Conservation (phyloP, 148 eudicot species). For the Spergularia marina region DNA sequence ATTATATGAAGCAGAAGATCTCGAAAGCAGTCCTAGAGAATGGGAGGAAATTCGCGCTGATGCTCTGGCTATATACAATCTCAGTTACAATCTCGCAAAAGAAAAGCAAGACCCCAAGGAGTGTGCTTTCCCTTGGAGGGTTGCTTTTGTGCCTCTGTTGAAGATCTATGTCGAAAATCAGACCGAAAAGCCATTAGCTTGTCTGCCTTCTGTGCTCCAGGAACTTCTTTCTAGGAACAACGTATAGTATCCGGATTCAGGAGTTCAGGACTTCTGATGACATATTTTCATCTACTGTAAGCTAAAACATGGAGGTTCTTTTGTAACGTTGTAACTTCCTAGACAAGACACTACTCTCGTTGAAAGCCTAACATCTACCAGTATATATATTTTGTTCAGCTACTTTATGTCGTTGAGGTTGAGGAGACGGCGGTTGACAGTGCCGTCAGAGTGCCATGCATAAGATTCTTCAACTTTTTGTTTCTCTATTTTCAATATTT, state of each 20-base stretch:
- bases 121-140: slow-evolving; percentile 67
- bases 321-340: no score
- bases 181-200: background rate
- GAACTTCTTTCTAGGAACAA: background rate
- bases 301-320: no score
- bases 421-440: slow-evolving; percentile 39
- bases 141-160: slow-evolving; percentile 38
- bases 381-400: no score
- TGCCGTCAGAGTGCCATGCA: slow-evolving; percentile 24
- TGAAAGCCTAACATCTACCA: no score
- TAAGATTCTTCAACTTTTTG: background rate
- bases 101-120: background rate
- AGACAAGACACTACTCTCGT: no score
- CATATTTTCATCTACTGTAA: no score
- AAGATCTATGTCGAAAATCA: background rate
- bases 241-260: no score
- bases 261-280: no score
- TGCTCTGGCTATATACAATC: slow-evolving; percentile 53
- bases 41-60: slow-evolving; percentile 38
- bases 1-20: slow-evolving; percentile 43
- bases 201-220: slow-evolving; percentile 6
- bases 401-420: slow-evolving; percentile 17
- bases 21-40: slow-evolving; percentile 38
- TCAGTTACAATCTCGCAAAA: slow-evolving; percentile 40
- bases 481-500: no score